Base-by-base conservation (phyloP, 768 basidiomycete genomes). In the Ramaria rubella region DNA sequence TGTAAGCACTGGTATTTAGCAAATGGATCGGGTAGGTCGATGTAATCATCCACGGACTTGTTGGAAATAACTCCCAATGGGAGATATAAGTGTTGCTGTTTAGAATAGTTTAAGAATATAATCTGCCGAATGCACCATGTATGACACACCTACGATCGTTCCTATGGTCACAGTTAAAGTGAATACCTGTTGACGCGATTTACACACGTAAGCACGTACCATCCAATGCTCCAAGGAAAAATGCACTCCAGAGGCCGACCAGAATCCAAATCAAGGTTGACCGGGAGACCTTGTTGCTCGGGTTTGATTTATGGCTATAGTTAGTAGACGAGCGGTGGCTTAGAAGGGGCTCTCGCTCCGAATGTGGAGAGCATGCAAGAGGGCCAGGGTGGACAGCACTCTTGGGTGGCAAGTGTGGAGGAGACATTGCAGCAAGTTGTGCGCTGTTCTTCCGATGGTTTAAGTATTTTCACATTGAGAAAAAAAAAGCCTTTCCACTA, bases 21-120 rank as follows among this genome's bases (percentile, higher is more conserved):
- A 48, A 15, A 24, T 48, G n/a, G 9, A 19, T 5, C 5, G 24
- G 24, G n/a, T 30, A 2, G 26, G 23, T 24, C 27, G 40, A 42
- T 19, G 23, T 17, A 42, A n/a, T 17, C 11, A 6, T 82, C n/a
- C n/a, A n/a, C n/a, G n/a, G n/a, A 85, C 67, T 85, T 86, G 64
- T 83, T 76, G 71, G 91, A 56, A 94, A 65, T 87, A 79, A 65
- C 87, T 90, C 52, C 90, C 91, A 61, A 94, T 92, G 56, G 90
- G 87, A 40, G 86, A 81, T 58, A 90, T 73, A 49, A 94, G 78
- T 1, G 91, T 94, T 26, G 90, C 55, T 56, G n/a, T 14, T 21
- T 24, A 31, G 46, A 14, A 26, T 30, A 33, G 49, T 19, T 11
- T 51, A 23, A 34, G 21, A 21, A 26, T 51, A n/a, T 21, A 24